phyloP scores from a whole-genome alignment of 2,329 filamentous ascomycete genomes.

The Ustilaginoidea virens region DNA sequence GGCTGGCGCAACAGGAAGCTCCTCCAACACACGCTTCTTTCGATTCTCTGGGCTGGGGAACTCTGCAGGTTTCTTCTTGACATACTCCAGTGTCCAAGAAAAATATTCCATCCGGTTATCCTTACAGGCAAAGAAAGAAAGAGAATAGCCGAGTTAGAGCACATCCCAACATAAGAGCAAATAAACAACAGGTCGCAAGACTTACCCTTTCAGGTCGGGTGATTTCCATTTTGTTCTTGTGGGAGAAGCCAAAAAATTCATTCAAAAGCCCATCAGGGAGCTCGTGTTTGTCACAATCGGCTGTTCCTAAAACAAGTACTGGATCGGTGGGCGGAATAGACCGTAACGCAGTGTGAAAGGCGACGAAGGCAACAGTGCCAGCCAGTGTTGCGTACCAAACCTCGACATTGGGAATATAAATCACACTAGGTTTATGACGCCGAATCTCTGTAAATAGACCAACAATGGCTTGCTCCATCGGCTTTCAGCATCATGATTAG shows the following conservation, averaged over 20 bases:
- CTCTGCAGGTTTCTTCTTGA: conserved; percentile 64
- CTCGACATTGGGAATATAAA: conserved; percentile 84
- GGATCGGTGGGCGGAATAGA: conserved; percentile 83
- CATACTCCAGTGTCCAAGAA: conserved; percentile 53
- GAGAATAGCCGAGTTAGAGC: too few species aligned
- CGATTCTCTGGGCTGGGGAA: conserved; percentile 79
- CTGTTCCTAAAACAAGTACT: conserved; percentile 72
- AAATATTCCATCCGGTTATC: conserved; percentile 68
- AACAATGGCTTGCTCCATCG: conserved; percentile 77
- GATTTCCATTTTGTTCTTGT: conserved; percentile 60
- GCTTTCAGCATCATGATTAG: conserved; percentile 18
- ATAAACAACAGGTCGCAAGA: conserved; percentile 2
- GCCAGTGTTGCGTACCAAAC: conserved; percentile 58
- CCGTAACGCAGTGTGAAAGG: conserved; percentile 68
- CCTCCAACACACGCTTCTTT: conserved; percentile 71
- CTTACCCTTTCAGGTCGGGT: conserved; percentile 47
- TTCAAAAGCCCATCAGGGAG: conserved; percentile 49
- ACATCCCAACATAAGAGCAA: too few species aligned
- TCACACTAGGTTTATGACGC: conserved; percentile 87
- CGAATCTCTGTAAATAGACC: conserved; percentile 85
- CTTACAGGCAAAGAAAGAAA: conserved; percentile 14
- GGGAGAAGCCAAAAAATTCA: conserved; percentile 76
- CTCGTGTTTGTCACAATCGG: conserved; percentile 52
- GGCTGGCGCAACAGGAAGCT: conserved; percentile 58
- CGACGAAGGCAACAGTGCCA: conserved; percentile 56